Evolutionary conservation across 352 stramenopile species (phyloP), one percentile per base, ranked within the genome.

Genomic region (Phytophthora quininea): DNA sequence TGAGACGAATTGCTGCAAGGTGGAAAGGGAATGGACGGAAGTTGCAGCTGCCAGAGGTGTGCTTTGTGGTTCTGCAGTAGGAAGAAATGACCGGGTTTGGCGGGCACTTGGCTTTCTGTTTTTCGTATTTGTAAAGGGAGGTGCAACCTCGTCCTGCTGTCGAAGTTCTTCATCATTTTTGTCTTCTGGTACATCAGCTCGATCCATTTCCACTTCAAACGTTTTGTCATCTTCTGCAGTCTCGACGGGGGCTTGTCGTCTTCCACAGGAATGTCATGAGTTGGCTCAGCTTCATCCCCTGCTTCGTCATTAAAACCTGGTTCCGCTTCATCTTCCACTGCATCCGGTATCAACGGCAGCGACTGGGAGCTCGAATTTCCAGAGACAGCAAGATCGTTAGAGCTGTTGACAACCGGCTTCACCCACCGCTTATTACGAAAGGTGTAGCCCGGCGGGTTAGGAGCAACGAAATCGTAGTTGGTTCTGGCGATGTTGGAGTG

Each of bases 1-100:
- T 12, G 61, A 63, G 14, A 67, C 64, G 40, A 82, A 82, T 29
- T 79, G 63, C 29, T 75, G 73, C 27, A 79, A 59, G 48, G 30
- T 71, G 38, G 57, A 15, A n/a, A 71, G 42, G 3, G 55, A 3
- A 54, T 70, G 37, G 29, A 64, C 9, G 15, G 54, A 29, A 9
- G 43, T 43, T 60, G 67, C 37, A 35, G 46, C 10, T 15, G 54
- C 45, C 19, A 31, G 7, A 27, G 45, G 14, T 51, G 58, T 1
- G 3, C 27, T 43, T 37, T 19, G 11, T 43, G 42, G 30, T 29
- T 45, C 55, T 61, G 9, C 32, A 62, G 19, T 11, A 19, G 54
- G 33, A 9, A 45, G 12, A 33, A 14, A 2, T 27, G 59, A 29
- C 24, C 55, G 11, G 11, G 42, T 29, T 14, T 35, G 55, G 37